Percentiles rank a stretch among this genome's conserved stretches.
phyloP scores from a whole-genome alignment of 1,139 yeast species.

The Geotrichum candidum region DNA sequence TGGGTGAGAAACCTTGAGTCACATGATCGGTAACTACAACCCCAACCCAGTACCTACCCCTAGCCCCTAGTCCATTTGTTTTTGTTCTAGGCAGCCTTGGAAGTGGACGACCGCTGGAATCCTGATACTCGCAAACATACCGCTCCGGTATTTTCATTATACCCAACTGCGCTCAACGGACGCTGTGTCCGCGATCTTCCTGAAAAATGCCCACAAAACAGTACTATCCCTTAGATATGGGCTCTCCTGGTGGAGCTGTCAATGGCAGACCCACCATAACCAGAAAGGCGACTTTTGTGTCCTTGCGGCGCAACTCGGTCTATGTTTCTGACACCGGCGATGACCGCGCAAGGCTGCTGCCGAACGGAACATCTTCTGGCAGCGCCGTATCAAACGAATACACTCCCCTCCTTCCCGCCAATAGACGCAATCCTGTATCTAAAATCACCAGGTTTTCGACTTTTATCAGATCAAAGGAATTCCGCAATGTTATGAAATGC shows the following conservation, averaged over 20 bases:
- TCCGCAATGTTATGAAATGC: constrained; percentile 45
- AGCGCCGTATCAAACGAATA: neutral
- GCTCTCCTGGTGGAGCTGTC: neutral
- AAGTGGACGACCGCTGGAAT: neutral
- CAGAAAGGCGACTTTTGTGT: constrained; percentile 5
- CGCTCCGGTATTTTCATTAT: neutral
- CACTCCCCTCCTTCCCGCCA: neutral
- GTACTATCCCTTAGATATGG: neutral
- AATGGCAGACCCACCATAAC: neutral
- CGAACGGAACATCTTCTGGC: neutral
- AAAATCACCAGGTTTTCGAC: neutral
- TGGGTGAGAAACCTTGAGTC: too few relatives aligned
- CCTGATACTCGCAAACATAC: neutral
- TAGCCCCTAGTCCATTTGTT: too few relatives aligned
- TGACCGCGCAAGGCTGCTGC: neutral
- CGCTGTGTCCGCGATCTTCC: neutral
- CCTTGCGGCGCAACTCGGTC: constrained; percentile 7
- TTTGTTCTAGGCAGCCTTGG: neutral
- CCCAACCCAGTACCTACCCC: too few relatives aligned
- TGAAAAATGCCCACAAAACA: neutral
- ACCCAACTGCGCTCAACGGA: neutral
- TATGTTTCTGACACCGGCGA: constrained; percentile 7
- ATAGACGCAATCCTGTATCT: neutral
- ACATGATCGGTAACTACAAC: too few relatives aligned
- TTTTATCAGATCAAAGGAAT: neutral